phyloP scores from a whole-genome alignment of 192 early-diverging fungal genomes.

The Entophlyctis luteolus region DNA sequence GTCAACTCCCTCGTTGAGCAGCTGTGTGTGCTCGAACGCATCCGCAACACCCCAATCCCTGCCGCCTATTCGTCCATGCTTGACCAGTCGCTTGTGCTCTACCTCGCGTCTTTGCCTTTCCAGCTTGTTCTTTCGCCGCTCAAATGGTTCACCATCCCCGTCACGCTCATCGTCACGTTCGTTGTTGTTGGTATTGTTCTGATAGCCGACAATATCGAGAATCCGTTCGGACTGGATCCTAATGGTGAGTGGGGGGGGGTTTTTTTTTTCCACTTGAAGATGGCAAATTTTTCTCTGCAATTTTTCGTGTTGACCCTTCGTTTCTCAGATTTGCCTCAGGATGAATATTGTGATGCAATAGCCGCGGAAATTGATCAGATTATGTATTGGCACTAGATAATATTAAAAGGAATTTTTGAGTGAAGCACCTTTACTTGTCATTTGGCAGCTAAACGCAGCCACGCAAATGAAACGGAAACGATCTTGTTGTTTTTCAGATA shows the following conservation, averaged over 20 bases:
- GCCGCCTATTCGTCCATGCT: conserved; percentile 85
- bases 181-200: conserved; percentile 76
- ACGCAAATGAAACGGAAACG: too few species aligned
- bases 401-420: too few species aligned
- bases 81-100: conserved; percentile 73
- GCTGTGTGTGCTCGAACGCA: conserved; percentile 70
- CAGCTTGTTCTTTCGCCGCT: conserved; percentile 55
- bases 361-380: conserved; percentile 4
- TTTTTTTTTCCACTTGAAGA: neutral
- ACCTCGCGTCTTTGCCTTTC: conserved; percentile 77
- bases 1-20: conserved; percentile 29
- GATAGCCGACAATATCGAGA: conserved; percentile 91
- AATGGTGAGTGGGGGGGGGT: conserved; percentile 17
- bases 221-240: conserved; percentile 73
- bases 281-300: neutral
- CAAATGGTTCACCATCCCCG: conserved; percentile 59
- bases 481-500: too few species aligned
- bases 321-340: conserved; percentile 17
- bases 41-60: conserved; percentile 81
- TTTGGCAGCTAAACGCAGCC: too few species aligned
- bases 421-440: too few species aligned
- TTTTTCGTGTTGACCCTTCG: too few species aligned
- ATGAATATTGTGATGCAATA: conserved; percentile 23
- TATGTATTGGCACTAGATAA: too few species aligned
- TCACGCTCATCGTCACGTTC: conserved; percentile 66